Percentiles rank a stretch among this genome's conserved stretches.
Conservation (phyloP, 768 basidiomycete species). For the Roridomyces roridus region DNA sequence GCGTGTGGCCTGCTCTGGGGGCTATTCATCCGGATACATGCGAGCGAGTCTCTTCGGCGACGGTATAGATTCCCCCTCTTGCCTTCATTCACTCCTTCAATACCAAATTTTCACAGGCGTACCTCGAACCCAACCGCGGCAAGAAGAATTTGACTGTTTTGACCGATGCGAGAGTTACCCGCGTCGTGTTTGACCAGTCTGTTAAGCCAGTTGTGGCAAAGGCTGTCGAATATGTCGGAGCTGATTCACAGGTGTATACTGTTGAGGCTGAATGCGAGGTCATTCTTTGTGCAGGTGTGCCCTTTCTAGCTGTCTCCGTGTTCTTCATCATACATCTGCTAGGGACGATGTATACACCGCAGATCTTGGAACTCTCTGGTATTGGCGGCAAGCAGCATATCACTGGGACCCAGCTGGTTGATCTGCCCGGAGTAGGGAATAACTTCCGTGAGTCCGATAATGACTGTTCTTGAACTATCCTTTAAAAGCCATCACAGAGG, state of each 20-base stretch:
- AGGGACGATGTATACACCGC: slow-evolving; percentile 6
- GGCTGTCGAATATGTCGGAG: background rate
- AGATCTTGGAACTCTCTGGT: slow-evolving; percentile 10
- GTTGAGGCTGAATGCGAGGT: too few species aligned
- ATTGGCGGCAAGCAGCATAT: background rate
- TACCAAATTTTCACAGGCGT: slow-evolving; percentile 4
- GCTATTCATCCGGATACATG: slow-evolving; percentile 1
- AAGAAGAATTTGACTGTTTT: background rate
- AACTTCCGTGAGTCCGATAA: background rate
- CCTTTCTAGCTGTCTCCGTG: too few species aligned
- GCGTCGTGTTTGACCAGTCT: background rate
- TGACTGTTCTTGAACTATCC: background rate
- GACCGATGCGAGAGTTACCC: background rate
- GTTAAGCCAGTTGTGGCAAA: background rate
- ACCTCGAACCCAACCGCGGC: background rate
- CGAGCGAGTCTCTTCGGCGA: background rate
- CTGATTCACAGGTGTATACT: too few species aligned
- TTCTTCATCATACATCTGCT: too few species aligned
- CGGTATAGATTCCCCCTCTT: background rate
- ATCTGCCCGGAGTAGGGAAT: slow-evolving; percentile 5
- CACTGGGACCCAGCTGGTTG: background rate
- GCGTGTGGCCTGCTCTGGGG: slow-evolving; percentile 4
- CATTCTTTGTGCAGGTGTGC: slow-evolving; percentile 8
- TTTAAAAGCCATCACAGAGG: slow-evolving; percentile 1
- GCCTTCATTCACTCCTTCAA: background rate